These are phyloP conservation scores for Penicillium coprophilum DNA, from an alignment of 495 filamentous ascomycete genomes.

Conservation along the genomic window DNA sequence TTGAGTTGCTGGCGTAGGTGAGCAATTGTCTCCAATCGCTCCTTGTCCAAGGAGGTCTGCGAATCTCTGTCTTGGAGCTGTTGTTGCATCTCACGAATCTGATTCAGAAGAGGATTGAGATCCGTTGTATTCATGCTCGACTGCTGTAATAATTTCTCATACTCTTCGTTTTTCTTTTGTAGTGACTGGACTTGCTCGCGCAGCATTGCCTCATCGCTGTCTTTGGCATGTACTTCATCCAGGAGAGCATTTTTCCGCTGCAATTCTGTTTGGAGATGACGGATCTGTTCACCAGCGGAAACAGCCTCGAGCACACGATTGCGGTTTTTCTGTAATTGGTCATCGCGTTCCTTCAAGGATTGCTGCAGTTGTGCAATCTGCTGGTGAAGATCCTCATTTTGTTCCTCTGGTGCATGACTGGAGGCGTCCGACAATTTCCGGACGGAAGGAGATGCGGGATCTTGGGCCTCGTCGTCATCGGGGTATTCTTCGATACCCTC, in stretches of 20 bases:
- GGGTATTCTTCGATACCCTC: slow-evolving; percentile 46
- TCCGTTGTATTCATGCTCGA: slow-evolving; percentile 25
- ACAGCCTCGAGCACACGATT: slow-evolving; percentile 38
- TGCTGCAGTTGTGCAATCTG: slow-evolving; percentile 40
- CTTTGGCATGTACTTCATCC: slow-evolving; percentile 30
- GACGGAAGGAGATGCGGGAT: slow-evolving; percentile 33
- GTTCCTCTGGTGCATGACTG: slow-evolving; percentile 18
- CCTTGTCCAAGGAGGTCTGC: slow-evolving; percentile 26
- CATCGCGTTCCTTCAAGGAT: slow-evolving; percentile 38
- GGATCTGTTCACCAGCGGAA: slow-evolving; percentile 42
- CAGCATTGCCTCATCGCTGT: slow-evolving; percentile 26
- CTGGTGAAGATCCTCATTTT: slow-evolving; percentile 31
- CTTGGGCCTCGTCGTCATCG: slow-evolving; percentile 25
- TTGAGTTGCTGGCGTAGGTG: slow-evolving; percentile 43
- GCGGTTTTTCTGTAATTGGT: slow-evolving; percentile 39
- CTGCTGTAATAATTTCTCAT: slow-evolving; percentile 26
- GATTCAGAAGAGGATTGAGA: slow-evolving; percentile 31
- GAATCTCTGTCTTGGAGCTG: slow-evolving; percentile 32
- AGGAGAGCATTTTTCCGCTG: slow-evolving; percentile 35
- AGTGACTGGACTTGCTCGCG: slow-evolving; percentile 38
- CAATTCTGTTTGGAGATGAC: slow-evolving; percentile 40
- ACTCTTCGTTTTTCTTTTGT: slow-evolving; percentile 34
- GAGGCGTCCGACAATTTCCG: slow-evolving; percentile 26
- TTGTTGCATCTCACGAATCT: slow-evolving; percentile 39
- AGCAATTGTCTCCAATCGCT: slow-evolving; percentile 39